Conservation (phyloP, 2,329 filamentous ascomycete genomes). For the Colletotrichum truncatum region DNA sequence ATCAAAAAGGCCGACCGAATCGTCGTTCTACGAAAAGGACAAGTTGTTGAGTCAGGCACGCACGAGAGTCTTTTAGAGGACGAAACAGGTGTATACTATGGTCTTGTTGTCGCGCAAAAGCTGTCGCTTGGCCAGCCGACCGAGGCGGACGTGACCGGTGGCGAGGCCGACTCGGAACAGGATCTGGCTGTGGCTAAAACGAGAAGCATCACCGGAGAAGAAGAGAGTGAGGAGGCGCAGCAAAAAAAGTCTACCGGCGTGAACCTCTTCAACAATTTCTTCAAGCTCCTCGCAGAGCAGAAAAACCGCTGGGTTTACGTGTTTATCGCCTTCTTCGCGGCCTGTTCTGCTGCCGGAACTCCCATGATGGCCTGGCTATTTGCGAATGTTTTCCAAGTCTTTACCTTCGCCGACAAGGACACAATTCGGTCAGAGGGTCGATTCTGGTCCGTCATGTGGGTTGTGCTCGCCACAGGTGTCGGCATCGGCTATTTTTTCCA, state of each 20-base stretch:
- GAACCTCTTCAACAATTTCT: conserved; percentile 62
- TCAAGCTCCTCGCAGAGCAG: conserved; percentile 66
- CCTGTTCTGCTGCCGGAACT: conserved; percentile 52
- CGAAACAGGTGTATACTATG: conserved; percentile 71
- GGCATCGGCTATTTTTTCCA: conserved; percentile 64
- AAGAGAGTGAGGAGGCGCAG: conserved; percentile 39
- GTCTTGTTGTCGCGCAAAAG: conserved; percentile 72
- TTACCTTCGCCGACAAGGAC: conserved; percentile 44
- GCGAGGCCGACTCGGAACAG: conserved; percentile 49
- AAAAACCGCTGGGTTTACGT: conserved; percentile 58
- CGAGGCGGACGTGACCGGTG: conserved; percentile 47
- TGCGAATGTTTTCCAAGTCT: conserved; percentile 61
- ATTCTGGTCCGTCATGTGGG: conserved; percentile 75
- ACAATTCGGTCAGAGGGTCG: conserved; percentile 52
- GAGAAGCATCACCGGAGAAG: conserved; percentile 56
- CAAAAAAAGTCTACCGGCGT: conserved; percentile 47
- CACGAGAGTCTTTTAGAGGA: conserved; percentile 75
- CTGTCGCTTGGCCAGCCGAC: conserved; percentile 60
- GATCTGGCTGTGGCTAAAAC: conserved; percentile 47
- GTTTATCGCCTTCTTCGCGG: conserved; percentile 57
- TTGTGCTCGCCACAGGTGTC: conserved; percentile 62
- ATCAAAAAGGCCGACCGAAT: conserved; percentile 83
- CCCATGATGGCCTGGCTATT: conserved; percentile 66
- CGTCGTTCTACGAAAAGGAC: conserved; percentile 76
- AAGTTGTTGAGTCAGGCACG: conserved; percentile 77